Conservation (phyloP, 2,329 filamentous ascomycete species). For the Pseudocercospora cruenta region DNA sequence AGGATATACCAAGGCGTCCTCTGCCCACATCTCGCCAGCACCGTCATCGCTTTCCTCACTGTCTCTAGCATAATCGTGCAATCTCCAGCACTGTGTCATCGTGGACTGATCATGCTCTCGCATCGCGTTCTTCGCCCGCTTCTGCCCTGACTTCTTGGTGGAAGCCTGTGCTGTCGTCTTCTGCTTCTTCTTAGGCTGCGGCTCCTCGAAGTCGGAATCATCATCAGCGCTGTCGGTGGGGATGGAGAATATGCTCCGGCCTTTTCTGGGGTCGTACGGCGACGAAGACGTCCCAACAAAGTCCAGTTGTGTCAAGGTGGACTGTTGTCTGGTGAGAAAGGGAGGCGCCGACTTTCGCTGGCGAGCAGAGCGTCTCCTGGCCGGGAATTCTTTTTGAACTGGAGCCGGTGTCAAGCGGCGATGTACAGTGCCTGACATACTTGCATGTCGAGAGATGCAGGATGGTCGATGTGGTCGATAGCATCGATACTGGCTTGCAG, state of each 20-base stretch:
- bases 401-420: slow-evolving; percentile 18
- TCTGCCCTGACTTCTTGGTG: not conserved
- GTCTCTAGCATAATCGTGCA: not conserved
- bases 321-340: slow-evolving; percentile 19
- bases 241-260: slow-evolving; percentile 3
- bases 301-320: slow-evolving; percentile 30
- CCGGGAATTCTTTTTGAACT: slow-evolving; percentile 19
- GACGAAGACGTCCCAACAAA: slow-evolving; percentile 19
- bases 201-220: slow-evolving; percentile 14
- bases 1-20: not conserved
- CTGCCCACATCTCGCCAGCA: not conserved
- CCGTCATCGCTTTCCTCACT: not conserved
- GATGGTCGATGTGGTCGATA: not conserved
- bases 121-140: not conserved
- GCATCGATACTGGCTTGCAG: not conserved
- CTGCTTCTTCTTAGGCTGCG: slow-evolving; percentile 16
- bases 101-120: slow-evolving; percentile 15
- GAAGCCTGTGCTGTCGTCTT: not conserved
- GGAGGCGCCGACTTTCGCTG: slow-evolving; percentile 14
- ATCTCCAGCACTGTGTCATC: slow-evolving; percentile 22
- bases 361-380: slow-evolving; percentile 11
- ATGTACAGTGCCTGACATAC: slow-evolving; percentile 20
- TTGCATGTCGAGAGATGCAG: not conserved
- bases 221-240: slow-evolving; percentile 12
- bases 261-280: not conserved